Evolutionary conservation across 164 flowering plant species (phyloP).

Genomic region (Berberis thunbergii): DNA sequence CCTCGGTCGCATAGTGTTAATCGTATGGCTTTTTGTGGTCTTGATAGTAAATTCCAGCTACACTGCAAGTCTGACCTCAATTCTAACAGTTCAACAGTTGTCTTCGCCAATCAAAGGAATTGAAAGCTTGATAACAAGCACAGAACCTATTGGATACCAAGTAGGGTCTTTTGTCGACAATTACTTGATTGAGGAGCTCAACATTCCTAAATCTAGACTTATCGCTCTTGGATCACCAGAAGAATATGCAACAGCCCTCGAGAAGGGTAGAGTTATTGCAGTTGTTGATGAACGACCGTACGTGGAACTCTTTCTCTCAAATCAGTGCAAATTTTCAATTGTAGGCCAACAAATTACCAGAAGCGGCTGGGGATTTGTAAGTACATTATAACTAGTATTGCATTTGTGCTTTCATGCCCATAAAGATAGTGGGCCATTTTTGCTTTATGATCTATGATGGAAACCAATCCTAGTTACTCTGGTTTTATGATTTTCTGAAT

Average conservation of each 20-base stretch:
- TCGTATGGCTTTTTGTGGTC: conserved; percentile 36
- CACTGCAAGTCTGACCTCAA: conserved; percentile 38
- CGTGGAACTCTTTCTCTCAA: conserved; percentile 43
- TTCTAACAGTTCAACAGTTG: conserved; percentile 33
- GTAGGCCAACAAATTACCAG: conserved; percentile 45
- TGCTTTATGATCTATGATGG: too few species aligned
- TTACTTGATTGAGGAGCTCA: conserved; percentile 36
- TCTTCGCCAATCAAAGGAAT: conserved; percentile 45
- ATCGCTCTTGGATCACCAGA: conserved; percentile 39
- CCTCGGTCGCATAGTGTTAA: conserved; percentile 27
- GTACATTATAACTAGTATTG: conserved; percentile 13
- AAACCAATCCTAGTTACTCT: too few species aligned
- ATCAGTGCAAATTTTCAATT: conserved; percentile 31
- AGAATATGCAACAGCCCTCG: conserved; percentile 34
- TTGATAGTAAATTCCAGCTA: conserved; percentile 31
- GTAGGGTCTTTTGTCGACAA: conserved; percentile 42
- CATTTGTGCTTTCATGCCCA: too few species aligned
- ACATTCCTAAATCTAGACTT: conserved; percentile 34
- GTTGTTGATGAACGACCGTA: conserved; percentile 56
- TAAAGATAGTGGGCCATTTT: too few species aligned
- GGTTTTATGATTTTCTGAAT: too few species aligned
- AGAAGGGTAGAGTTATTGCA: conserved; percentile 39
- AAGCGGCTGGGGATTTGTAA: conserved; percentile 65
- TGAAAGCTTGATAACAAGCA: conserved; percentile 30
- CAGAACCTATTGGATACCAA: conserved; percentile 41